Conservation (phyloP, 2,329 filamentous ascomycete genomes). For the Penicillium rolfsii region DNA sequence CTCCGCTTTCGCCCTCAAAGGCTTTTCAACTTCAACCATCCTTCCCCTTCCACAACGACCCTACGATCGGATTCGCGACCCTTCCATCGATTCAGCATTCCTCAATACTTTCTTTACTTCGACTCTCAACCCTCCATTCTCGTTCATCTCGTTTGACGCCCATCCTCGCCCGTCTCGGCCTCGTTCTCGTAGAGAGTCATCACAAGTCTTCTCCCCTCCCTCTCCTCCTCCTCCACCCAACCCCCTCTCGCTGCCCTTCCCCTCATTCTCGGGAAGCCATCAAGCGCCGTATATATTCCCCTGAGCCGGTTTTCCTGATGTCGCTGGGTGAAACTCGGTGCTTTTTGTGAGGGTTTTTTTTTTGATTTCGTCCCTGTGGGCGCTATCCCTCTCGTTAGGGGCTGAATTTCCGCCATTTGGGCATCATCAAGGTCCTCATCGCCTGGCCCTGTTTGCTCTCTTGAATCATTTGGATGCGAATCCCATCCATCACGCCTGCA, state of each 20-base stretch:
- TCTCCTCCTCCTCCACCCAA: constrained; percentile 8
- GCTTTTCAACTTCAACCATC: constrained; percentile 25
- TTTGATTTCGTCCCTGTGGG: constrained; percentile 17
- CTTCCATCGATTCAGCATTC: constrained; percentile 11
- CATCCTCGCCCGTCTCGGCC: constrained; percentile 5
- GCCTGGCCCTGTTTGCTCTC: constrained; percentile 10
- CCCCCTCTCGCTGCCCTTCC: constrained; percentile 10
- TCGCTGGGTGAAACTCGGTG: constrained; percentile 20
- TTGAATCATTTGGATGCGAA: constrained; percentile 15
- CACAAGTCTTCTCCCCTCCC: constrained; percentile 13
- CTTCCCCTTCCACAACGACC: constrained; percentile 11
- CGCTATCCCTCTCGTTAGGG: constrained; percentile 24
- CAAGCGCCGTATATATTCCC: constrained; percentile 11
- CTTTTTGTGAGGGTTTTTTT: constrained; percentile 14
- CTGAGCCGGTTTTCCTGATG: constrained; percentile 23
- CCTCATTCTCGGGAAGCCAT: constrained; percentile 12
- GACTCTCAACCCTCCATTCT: constrained; percentile 3
- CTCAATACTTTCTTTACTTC: constrained; percentile 9
- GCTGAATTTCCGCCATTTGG: constrained; percentile 18
- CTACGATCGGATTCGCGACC: constrained; percentile 9
- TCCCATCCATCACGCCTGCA: constrained; percentile 4
- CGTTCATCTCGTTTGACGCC: constrained; percentile 1
- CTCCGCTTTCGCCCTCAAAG: constrained; percentile 34
- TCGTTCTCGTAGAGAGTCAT: constrained; percentile 20
- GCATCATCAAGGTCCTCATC: constrained; percentile 28